Base-by-base conservation (phyloP, 805 yeast genomes). In the Pichia exigua region DNA sequence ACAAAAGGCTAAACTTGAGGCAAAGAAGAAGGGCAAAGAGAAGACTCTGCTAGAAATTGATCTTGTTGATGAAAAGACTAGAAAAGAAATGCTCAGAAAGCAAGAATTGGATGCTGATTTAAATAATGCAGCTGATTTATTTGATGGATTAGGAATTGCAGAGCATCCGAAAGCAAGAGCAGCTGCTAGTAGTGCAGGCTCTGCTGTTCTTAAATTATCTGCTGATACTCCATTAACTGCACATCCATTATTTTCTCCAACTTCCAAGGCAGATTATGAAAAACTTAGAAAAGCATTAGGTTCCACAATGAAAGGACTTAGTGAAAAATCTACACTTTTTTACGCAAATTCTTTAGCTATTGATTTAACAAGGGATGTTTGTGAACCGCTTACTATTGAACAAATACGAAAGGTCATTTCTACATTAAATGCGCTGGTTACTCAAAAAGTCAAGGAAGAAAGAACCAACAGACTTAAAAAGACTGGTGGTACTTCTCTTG, bases 101-200 rank as follows among this genome's bases (percentile, higher is more conserved):
- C 95, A 94, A 21, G 96, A 92, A 70, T 62, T 88, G 54, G 83
- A 81, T 46, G 79, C 95, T 27, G 99, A 92, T 71, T 74, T 92
- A 67, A 88, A 87, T 68, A 88, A 87, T 65, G 98, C 99, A 30
- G 92, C 96, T 10, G 95, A 87, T 61, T 74, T 92, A 60, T 89
- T 92, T 65, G 96, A 90, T 32, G 89, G 88, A 17, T 73, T 74
- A 58, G 78, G 79, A 42, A 76, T 78, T 49, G 78, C 81, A 24
- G 82, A 72, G 38, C 83, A 78, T 59, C 83, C 83, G 44, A 70
- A 80, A 54, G 82, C 79, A 52, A 56, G 56, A 26, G 65, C 65
- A 59, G 46, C 41, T 27, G 52, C 53, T 13, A 38, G 21, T 6
- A 32, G 26, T 13, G 7, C 35, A 26, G 35, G 32, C 12, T 20